These are phyloP conservation scores for Gamsiella multidivaricata DNA, from an alignment of 192 early-diverging fungal species.

Conservation along the genomic window DNA sequence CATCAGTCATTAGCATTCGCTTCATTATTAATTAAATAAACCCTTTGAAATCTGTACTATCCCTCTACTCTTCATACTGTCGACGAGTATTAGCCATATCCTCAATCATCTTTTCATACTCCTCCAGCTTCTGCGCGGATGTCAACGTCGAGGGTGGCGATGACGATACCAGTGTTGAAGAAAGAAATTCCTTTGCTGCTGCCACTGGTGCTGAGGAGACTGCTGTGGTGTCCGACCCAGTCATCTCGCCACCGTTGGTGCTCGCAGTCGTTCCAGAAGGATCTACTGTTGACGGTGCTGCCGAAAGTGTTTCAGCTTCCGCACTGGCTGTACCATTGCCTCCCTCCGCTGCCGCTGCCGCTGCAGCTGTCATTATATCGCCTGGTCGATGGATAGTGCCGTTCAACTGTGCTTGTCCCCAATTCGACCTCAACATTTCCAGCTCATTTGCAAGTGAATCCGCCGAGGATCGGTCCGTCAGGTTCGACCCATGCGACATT, in stretches of 20 bases:
- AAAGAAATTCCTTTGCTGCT: not conserved
- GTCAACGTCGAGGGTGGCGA: constrained; percentile 6
- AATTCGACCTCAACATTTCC: constrained; percentile 28
- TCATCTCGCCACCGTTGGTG: too few relatives aligned
- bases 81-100: constrained; percentile 48
- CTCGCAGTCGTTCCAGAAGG: too few relatives aligned
- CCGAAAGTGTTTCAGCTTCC: too few relatives aligned
- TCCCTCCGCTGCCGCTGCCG: not conserved
- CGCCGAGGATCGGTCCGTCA: constrained; percentile 41
- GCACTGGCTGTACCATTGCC: too few relatives aligned
- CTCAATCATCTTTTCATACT: constrained; percentile 48
- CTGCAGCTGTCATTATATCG: not conserved
- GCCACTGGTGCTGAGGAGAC: not conserved
- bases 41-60: too few relatives aligned
- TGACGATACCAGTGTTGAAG: not conserved
- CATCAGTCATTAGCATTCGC: too few relatives aligned
- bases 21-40: too few relatives aligned
- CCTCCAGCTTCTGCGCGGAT: constrained; percentile 39
- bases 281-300: too few relatives aligned
- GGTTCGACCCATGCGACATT: constrained; percentile 34
- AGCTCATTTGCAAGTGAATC: constrained; percentile 51
- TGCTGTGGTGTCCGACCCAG: too few relatives aligned
- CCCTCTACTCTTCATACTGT: constrained; percentile 30
- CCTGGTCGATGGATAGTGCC: constrained; percentile 4
- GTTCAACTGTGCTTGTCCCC: constrained; percentile 29